A percentile compares a stretch with the other conserved stretches of the same genome.
Evolutionary conservation across 1,284 basidiomycete genomes (phyloP).

Genomic region (Puccinia hordei): DNA sequence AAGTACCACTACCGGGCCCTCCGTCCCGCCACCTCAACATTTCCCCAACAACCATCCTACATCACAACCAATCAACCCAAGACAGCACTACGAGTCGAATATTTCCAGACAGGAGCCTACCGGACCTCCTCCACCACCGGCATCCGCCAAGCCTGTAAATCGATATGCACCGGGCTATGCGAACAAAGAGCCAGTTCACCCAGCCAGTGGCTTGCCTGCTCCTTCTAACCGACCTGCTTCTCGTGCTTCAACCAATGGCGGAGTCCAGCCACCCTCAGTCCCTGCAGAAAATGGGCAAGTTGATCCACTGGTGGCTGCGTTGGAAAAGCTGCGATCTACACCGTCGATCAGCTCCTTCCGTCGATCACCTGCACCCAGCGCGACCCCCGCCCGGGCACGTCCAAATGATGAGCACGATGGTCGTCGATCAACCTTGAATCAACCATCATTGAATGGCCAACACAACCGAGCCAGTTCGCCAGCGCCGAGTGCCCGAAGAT

Average conservation of each 20-base stretch:
- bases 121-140: conserved; percentile 33
- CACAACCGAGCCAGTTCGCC: conserved; percentile 39
- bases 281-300: conserved; percentile 39
- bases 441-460: conserved; percentile 18
- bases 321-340: conserved; percentile 49
- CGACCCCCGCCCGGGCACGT: background rate
- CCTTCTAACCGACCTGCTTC: conserved; percentile 36
- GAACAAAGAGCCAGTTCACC: conserved; percentile 5
- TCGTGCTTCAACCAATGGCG: conserved; percentile 21
- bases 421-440: conserved; percentile 9
- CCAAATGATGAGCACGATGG: conserved; percentile 16
- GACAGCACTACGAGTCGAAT: conserved; percentile 15
- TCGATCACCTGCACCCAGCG: conserved; percentile 37
- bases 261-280: conserved; percentile 43
- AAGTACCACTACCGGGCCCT: background rate
- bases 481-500: conserved; percentile 19
- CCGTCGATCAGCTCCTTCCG: conserved; percentile 45
- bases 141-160: conserved; percentile 39
- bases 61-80: conserved; percentile 17
- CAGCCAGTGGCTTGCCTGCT: conserved; percentile 28
- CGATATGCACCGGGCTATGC: conserved; percentile 10
- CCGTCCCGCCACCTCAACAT: conserved; percentile 7
- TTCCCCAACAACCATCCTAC: background rate
- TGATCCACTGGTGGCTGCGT: conserved; percentile 45
- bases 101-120: background rate